These are phyloP conservation scores for Trichoderma guizhouense DNA, from an alignment of 2,329 filamentous ascomycete genomes.

Conservation along the genomic window DNA sequence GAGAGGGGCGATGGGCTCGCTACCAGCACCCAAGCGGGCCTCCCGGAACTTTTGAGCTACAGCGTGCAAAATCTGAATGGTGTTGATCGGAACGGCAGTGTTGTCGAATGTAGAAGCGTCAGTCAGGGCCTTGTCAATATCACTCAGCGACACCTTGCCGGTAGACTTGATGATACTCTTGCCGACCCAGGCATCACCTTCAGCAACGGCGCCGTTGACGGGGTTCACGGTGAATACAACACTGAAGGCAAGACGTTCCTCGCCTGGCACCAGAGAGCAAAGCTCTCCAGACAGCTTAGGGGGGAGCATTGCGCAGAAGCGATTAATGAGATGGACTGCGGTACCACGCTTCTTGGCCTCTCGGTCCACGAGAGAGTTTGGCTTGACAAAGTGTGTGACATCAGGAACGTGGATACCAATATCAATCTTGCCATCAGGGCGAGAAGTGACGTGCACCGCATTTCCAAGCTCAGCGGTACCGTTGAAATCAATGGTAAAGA, in stretches of 20 bases:
- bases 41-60: slow-evolving; percentile 90
- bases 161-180: slow-evolving; percentile 90
- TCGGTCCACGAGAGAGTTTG: slow-evolving; percentile 89
- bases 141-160: slow-evolving; percentile 77
- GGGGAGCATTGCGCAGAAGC: slow-evolving; percentile 82
- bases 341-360: slow-evolving; percentile 98
- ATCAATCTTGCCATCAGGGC: slow-evolving; percentile 81
- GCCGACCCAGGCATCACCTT: slow-evolving; percentile 90
- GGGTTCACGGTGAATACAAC: slow-evolving; percentile 90
- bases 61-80: slow-evolving; percentile 75
- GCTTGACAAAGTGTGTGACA: slow-evolving; percentile 94
- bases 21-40: slow-evolving; percentile 75
- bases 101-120: slow-evolving; percentile 61
- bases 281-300: slow-evolving; percentile 80
- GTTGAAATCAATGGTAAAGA: slow-evolving; percentile 89
- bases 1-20: slow-evolving; percentile 76
- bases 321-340: slow-evolving; percentile 90
- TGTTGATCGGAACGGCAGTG: slow-evolving; percentile 64
- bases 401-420: slow-evolving; percentile 95
- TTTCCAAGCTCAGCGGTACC: slow-evolving; percentile 86
- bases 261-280: slow-evolving; percentile 80
- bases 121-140: slow-evolving; percentile 78
- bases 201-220: slow-evolving; percentile 71
- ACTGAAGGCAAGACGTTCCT: slow-evolving; percentile 87
- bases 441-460: slow-evolving; percentile 85